A percentile compares a stretch with the other conserved stretches of the same genome.
phyloP scores from a whole-genome alignment of 2,329 filamentous ascomycete species.

The Botrytis fabae region DNA sequence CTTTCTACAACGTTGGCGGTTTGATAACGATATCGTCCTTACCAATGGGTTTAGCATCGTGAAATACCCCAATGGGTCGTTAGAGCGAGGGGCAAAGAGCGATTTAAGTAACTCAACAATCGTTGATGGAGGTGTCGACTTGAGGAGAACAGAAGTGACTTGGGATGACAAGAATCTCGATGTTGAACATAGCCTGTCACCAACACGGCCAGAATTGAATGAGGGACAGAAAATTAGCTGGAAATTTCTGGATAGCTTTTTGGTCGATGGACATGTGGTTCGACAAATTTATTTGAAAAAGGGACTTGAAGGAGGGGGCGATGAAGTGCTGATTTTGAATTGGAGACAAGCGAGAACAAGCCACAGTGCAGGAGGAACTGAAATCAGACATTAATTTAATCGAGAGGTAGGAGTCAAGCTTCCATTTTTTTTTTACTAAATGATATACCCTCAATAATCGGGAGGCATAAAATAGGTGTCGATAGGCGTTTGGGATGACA shows the following conservation, averaged over 20 bases:
- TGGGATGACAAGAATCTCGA: slow-evolving; percentile 46
- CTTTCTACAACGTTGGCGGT: slow-evolving; percentile 49
- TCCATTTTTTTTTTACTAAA: not conserved
- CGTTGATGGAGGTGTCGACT: slow-evolving; percentile 28
- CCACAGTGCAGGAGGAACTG: not conserved
- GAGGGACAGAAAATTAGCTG: slow-evolving; percentile 57
- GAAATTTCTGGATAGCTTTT: slow-evolving; percentile 52
- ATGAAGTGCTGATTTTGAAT: slow-evolving; percentile 37
- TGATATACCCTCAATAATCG: not conserved
- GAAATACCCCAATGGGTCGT: slow-evolving; percentile 38
- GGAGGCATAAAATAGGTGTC: not conserved
- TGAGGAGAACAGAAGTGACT: slow-evolving; percentile 46
- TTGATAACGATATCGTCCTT: slow-evolving; percentile 46
- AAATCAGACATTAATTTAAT: not conserved
- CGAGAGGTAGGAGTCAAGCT: not conserved
- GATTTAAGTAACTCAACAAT: not conserved
- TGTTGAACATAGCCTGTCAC: slow-evolving; percentile 51
- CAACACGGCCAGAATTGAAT: slow-evolving; percentile 52
- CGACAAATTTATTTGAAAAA: slow-evolving; percentile 35
- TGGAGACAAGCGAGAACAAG: slow-evolving; percentile 28
- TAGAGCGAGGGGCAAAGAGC: not conserved
- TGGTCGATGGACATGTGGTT: slow-evolving; percentile 39
- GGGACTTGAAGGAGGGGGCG: slow-evolving; percentile 26
- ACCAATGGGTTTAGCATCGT: slow-evolving; percentile 50
- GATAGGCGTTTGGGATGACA: not conserved